These are phyloP conservation scores for Aureobasidium sp. DNA, from an alignment of 2,329 filamentous ascomycete species.

Conservation along the genomic window DNA sequence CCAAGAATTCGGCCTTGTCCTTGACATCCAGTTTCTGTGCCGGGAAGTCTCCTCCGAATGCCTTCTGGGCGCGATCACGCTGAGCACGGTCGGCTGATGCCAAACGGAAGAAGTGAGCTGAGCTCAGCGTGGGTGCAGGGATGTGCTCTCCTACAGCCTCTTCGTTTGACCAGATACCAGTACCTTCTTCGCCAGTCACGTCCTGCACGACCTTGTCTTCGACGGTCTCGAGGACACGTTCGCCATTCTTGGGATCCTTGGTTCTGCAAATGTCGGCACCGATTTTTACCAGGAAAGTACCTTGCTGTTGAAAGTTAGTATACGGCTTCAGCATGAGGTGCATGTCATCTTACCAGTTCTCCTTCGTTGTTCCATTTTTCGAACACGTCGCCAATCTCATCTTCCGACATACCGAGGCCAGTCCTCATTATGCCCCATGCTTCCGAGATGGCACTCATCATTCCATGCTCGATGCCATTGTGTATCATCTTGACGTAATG, in stretches of 20 bases:
- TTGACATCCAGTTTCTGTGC: conserved; percentile 27
- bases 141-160: conserved; percentile 57
- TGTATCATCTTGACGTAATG: conserved; percentile 74
- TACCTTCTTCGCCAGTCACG: conserved; percentile 59
- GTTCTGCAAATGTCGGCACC: conserved; percentile 54
- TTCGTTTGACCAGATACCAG: conserved; percentile 58
- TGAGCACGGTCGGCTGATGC: conserved; percentile 56
- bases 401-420: conserved; percentile 51
- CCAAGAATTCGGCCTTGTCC: conserved; percentile 41
- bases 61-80: conserved; percentile 46
- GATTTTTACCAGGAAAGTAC: conserved; percentile 58
- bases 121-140: conserved; percentile 56
- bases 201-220: conserved; percentile 68
- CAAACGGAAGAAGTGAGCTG: conserved; percentile 56
- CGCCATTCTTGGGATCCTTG: conserved; percentile 37
- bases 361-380: conserved; percentile 54
- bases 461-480: conserved; percentile 67
- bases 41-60: conserved; percentile 37
- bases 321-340: not conserved
- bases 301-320: conserved; percentile 27
- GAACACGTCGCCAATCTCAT: conserved; percentile 56
- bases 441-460: conserved; percentile 60
- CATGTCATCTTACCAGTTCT: conserved; percentile 38
- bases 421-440: conserved; percentile 57
- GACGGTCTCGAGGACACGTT: conserved; percentile 53